Base-by-base conservation (phyloP, 2,329 filamentous ascomycete genomes). In the Pestalotiopsis sp. region DNA sequence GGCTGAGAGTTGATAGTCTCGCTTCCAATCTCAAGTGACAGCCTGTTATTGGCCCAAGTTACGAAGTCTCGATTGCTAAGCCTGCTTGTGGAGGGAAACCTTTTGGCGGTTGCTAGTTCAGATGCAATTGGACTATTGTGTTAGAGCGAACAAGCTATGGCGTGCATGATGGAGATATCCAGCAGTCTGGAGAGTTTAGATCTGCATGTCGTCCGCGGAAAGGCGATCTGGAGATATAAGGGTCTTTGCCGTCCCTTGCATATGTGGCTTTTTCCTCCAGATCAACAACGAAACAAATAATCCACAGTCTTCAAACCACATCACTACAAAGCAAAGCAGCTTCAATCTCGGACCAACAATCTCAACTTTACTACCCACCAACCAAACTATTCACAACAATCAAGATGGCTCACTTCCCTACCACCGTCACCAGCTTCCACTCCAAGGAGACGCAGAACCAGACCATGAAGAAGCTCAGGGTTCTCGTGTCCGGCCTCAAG, bases 341-440 rank as follows among this genome's bases (percentile, higher is more conserved):
- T 25, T 23, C 9, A 59, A 23, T n/a, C 57, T 59, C 23, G 6
- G 9, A 23, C 27, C 9, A 36, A 14, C 57, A 59, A n/a, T 11
- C 2, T 20, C 13, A 23, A 59, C 57, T 36, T 59, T 13, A 2
- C 25, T 2, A 59, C 14, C 4, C 9, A 27, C 12, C 7, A 59
- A 52, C 56, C 56, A 36, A 62, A 62, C 31, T 25, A 59, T 36
- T 6, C 59, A 62, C 25, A 6, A 40, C 27, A 62, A 40, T 36
- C 36, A 62, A 62, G 17, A 62, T 62, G 59, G 27, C 59, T 62
- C 31, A 36, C 59, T 38, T 62, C 38, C 59, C 59, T 40, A 36
- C 59, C 59, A 62, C 59, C 59, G 59, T 62, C 59, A 62, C 59
- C 59, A 62, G 12, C 59, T 62, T 62, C 59, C 59, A 62, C 59